Base-by-base conservation (phyloP, 169 alveolate species). In the Theileria orientalis region DNA sequence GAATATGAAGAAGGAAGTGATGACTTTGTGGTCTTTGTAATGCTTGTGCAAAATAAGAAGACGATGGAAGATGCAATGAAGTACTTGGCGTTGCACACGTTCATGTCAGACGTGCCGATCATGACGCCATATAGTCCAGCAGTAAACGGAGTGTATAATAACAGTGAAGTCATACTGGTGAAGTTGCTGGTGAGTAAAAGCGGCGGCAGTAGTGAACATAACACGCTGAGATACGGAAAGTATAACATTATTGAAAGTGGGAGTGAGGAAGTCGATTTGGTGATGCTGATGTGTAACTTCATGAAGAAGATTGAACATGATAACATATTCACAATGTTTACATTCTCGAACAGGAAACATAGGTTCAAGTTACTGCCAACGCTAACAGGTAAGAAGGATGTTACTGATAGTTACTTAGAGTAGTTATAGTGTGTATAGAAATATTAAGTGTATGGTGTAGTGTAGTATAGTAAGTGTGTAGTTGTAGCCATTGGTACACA, bases 91-190 rank as follows among this genome's bases (percentile, higher is more conserved):
- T 57, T 87, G 52, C 95, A 91, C 49, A 57, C 86, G 16, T 87
- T 83, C 69, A 75, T 83, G 54, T 80, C 90, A 30, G 61, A 61
- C 14, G 82, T 66, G n/a, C 71, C 90, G 32, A 88, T 90, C 5
- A 33, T 88, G n/a, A 88, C 92, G 47, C 95, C 95, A 1, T 54
- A 84, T 29, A 68, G 79, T 47, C 94, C 94, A 11, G 87, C 73
- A 23, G 83, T 87, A 37, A 94, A 91, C 67, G 95, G 95, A 33
- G 84, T 90, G 3, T 91, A 91, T 59, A 77, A 85, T 47, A 91
- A 91, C 69, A 94, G 94, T 37, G 95, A 91, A 41, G 85, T 94
- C 56, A 84, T 91, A 14, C 76, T 91, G 69, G 83, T 84, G 27
- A 91, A 91, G 67, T 72, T 91, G 21, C 47, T 68, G 16, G 62